A percentile compares a stretch with the other conserved stretches of the same genome.
Conservation (phyloP, 441 rosid genomes). For the Bruguiera hainesii region DNA sequence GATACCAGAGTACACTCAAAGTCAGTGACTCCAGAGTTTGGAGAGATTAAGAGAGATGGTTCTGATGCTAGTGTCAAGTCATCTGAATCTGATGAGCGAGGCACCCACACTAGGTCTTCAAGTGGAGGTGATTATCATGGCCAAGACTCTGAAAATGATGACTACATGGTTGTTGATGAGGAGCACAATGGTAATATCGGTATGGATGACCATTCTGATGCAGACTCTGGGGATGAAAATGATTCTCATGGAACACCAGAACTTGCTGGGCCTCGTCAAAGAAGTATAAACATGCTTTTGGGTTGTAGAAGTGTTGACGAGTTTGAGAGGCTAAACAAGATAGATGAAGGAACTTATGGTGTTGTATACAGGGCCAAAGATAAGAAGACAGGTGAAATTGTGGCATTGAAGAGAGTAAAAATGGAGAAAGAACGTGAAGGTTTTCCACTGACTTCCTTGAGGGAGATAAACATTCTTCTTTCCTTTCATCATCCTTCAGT, state of each 20-base stretch:
- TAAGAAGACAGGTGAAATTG: conserved; percentile 90
- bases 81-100: conserved; percentile 59
- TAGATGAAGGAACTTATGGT: conserved; percentile 99
- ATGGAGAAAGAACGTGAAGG: conserved; percentile 99
- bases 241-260: conserved; percentile 53
- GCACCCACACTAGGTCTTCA: conserved; percentile 38
- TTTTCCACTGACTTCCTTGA: conserved; percentile 87
- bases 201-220: conserved; percentile 35
- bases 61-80: conserved; percentile 54
- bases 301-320: conserved; percentile 99
- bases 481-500: conserved; percentile 92
- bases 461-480: conserved; percentile 96
- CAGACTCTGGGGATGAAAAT: conserved; percentile 51
- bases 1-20: conserved; percentile 40
- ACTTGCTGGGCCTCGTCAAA: conserved; percentile 52
- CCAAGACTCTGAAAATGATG: conserved; percentile 54
- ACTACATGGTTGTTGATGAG: conserved; percentile 67
- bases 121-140: conserved; percentile 46
- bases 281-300: conserved; percentile 92
- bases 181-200: conserved; percentile 31
- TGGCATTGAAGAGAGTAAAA: conserved; percentile 97
- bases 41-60: conserved; percentile 51
- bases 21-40: conserved; percentile 63
- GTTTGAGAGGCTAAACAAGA: conserved; percentile 94
- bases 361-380: conserved; percentile 97